Base-by-base conservation (phyloP, 2,329 filamentous ascomycete species). In the Didymella arachidicola region DNA sequence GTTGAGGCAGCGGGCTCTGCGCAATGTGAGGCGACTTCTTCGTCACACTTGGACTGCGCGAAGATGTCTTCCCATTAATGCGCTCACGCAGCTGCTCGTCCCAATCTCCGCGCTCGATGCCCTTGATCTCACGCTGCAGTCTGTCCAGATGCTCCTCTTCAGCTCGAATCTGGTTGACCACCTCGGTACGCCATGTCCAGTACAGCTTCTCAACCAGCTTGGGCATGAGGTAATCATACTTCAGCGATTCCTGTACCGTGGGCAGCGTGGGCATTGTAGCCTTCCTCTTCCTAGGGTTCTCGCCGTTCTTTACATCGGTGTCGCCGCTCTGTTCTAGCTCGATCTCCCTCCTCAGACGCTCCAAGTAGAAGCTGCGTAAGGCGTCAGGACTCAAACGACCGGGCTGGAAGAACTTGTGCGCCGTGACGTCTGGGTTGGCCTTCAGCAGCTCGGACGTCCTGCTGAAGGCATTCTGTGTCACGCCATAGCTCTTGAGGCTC, bases 301-400 rank as follows among this genome's bases (percentile, higher is more conserved):
- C 64, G 30, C 82, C 77, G 50, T 79, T 80, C 64, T 83, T 83
- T 57, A 58, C 43, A 64, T 59, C 63, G 53, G 80, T 82, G 62
- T 89, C 85, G 46, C 55, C 39, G 42, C 10, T 16, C 26, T 52
- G 52, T 27, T 60, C 52, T n/a, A 52, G 19, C 53, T 73, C 76
- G 63, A 88, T 77, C 76, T 95, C 92, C 66, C 96, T 90, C 65
- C 86, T 86, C 73, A 97, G 78, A 58, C 96, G 80, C 57, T 86
- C 84, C 65, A 93, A 80, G 76, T 96, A 97, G 51, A 95, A 83
- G 71, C 89, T 86, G 77, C 91, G 87, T 66, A 98, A 81, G 42
- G 92, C 86, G 77, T 93, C 90, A 7, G 93, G 87, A 46, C 83
- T 89, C 74, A 98, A 80, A 62, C 93, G 87, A 68, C 83, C 80